Conservation (phyloP, 768 basidiomycete species). For the Mycena vulgaris region DNA sequence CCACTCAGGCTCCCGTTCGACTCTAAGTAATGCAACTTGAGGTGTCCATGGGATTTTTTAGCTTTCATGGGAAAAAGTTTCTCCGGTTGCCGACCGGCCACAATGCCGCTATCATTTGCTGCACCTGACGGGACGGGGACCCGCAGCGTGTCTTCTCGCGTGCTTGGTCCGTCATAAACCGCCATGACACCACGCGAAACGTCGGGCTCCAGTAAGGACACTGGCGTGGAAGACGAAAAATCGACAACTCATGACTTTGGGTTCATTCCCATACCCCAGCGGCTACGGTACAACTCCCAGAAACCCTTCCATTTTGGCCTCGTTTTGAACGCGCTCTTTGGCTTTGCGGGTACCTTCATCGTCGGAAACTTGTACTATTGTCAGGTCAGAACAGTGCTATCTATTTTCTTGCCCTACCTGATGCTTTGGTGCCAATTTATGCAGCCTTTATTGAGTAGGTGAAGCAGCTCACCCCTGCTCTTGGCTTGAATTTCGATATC, state of each 20-base stretch:
- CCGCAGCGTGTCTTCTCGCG: neutral
- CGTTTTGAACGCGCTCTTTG: conserved; percentile 71
- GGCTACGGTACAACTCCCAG: conserved; percentile 66
- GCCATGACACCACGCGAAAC: conserved; percentile 16
- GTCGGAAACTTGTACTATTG: conserved; percentile 88
- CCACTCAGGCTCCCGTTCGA: too few species aligned
- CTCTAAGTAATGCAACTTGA: too few species aligned
- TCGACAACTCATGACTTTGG: conserved; percentile 62
- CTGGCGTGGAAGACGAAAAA: neutral
- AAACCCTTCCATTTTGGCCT: conserved; percentile 68
- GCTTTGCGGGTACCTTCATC: conserved; percentile 72
- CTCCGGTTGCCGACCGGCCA: neutral
- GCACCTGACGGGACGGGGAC: neutral
- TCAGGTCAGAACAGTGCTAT: conserved; percentile 50
- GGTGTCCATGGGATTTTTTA: too few species aligned
- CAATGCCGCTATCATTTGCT: neutral
- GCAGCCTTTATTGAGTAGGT: conserved; percentile 76
- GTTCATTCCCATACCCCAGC: conserved; percentile 74
- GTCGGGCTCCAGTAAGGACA: neutral
- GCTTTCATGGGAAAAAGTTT: conserved; percentile 13
- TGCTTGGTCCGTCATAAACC: neutral
- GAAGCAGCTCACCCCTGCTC: neutral
- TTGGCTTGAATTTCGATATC: neutral
- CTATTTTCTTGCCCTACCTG: neutral
- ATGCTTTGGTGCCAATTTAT: neutral